Base-by-base conservation (phyloP, 352 stramenopile species). In the Globisporangium orthogonon region DNA sequence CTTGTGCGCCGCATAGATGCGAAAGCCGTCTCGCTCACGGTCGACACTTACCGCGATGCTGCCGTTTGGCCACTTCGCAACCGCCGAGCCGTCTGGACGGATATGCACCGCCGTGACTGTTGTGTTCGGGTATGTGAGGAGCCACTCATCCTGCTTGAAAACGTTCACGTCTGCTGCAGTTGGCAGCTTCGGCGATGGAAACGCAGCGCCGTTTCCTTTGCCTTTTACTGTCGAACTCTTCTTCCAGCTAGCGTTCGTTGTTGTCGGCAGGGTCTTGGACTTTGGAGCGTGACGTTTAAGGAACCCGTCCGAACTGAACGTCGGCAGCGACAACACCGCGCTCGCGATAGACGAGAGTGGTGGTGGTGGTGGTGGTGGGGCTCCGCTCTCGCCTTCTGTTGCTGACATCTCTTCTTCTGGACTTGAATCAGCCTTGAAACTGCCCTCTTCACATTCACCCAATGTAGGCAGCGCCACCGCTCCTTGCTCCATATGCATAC, bases 11-110 rank as follows among this genome's bases (percentile, higher is more conserved):
- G 74, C 82, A 51, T 89, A 92, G 37, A 77, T 62, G n/a, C 82
- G 74, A 50, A 80, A 92, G 7, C 76, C 79, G 28, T 77, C 61
- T 13, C 52, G 66, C 35, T 92, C 82, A 11, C 71, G 73, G 49
- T 92, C 83, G 5, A 92, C 61, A 23, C 78, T 90, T 9, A 89
- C 66, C 0, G 83, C 83, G 4, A 92, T 66, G n/a, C 46, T 73
- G 6, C 80, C 77, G 13, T 70, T 80, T 33, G 78, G 66, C 83
- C 83, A 92, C 37, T 83, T 83, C 13, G 79, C 78, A 18, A 89
- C 60, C 2, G 78, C 76, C 7, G 83, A 90, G 15, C 83, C 83
- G 54, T 90, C 79, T 11, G 47, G 37, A 3, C 83, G 76, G 23
- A 92, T 62, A 28, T 85, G 70, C 40, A 90, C 63, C 0, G 74